Evolutionary conservation across 805 yeast species (phyloP), one percentile per base, ranked within the genome.

Genomic region (Lipomyces spencermartinsiae): DNA sequence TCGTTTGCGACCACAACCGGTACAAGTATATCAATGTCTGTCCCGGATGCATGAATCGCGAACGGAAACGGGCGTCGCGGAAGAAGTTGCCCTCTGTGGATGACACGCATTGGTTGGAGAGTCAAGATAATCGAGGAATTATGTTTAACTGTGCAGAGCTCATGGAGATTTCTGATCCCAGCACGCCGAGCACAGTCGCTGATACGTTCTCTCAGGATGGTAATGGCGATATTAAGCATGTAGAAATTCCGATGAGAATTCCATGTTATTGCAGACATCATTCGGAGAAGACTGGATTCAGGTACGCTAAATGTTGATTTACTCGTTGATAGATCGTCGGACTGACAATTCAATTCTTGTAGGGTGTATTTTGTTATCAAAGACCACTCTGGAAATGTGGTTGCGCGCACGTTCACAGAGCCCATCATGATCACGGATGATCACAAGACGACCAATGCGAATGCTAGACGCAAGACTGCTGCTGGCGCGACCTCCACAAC

Each of bases 231-330:
- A 76, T 78, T 16, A 81, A 80, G 58, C 75, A 74, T 46, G 74
- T 86, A 22, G 87, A 84, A 61, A 76, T 87, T 4, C 85, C 86
- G 25, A 81, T 97, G 31, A 86, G 99, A 78, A 87, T 95, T 55
- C 94, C 94, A 9, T 94, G 99, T 79, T 94, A 95, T 78, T 95
- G 98, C 80, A 87, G 98, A 72, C 99, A 95, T 79, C 99, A 95
- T 79, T 87, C 88, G 72, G 97, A 93, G 70, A 82, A 88, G n/a
- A 84, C 84, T 54, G 99, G 99, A 1, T 94, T 93, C 81, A 63
- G 87, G 86, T 75, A 80, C 91, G 53, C 25, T 43, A 9, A 12
- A 16, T 5, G 19, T 16, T 2, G n/a, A 12, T 8, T 14, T 9
- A 37, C n/a, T 34, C 4, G 0, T 5, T 46, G 29, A 25, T 7